phyloP scores from a whole-genome alignment of 2,329 filamentous ascomycete species.

The Scolecobasidium constrictum region DNA sequence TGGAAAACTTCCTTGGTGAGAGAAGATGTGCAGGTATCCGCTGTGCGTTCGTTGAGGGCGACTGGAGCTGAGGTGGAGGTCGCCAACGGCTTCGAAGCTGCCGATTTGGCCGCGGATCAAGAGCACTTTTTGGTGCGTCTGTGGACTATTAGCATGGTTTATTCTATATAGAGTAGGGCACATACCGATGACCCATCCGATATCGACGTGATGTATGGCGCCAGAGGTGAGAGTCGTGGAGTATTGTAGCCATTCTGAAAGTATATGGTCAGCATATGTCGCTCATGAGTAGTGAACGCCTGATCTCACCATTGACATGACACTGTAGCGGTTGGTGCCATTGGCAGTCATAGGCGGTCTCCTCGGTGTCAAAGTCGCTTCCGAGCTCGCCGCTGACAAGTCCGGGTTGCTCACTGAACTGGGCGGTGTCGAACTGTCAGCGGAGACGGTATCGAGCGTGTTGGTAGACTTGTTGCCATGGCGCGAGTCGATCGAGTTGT shows the following conservation, averaged over 20 bases:
- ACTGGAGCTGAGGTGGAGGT: conserved; percentile 6
- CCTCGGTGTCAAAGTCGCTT: conserved; percentile 3
- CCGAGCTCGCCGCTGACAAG: background rate
- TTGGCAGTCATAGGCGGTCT: conserved; percentile 3
- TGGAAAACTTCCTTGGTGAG: conserved; percentile 79
- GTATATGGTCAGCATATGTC: too few species aligned
- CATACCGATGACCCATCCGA: conserved; percentile 76
- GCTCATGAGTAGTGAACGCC: too few species aligned
- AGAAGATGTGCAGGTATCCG: conserved; percentile 66
- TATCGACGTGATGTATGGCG: conserved; percentile 69
- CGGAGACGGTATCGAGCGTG: conserved; percentile 5
- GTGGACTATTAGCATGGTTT: conserved; percentile 12
- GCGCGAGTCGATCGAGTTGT: background rate
- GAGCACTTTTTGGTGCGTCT: conserved; percentile 89
- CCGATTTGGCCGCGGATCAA: conserved; percentile 73
- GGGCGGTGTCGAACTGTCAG: conserved; percentile 3
- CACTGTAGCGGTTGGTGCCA: conserved; percentile 8
- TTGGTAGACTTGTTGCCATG: conserved; percentile 6
- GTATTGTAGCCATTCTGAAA: background rate
- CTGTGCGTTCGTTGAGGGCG: conserved; percentile 41
- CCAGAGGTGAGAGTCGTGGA: conserved; percentile 52
- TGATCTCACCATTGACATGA: conserved; percentile 4
- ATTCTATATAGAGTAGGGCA: conserved; percentile 12
- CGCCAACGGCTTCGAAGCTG: conserved; percentile 44
- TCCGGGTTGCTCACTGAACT: conserved; percentile 3